These are phyloP conservation scores for Brassica balearica DNA, from an alignment of 441 rosid species.

Conservation along the genomic window DNA sequence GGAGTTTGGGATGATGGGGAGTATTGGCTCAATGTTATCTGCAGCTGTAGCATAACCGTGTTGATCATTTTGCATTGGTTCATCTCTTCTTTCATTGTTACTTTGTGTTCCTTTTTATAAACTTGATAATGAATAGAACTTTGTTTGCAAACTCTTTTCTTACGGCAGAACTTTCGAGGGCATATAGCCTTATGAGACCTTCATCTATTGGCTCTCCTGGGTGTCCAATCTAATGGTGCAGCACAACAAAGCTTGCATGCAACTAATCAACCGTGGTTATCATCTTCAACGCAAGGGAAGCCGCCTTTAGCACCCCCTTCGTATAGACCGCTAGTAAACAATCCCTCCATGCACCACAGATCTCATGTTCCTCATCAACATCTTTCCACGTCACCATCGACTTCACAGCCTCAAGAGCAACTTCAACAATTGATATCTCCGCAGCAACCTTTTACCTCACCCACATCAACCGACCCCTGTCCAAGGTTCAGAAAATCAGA, in stretches of 20 bases:
- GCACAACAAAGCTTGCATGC: conserved; percentile 64
- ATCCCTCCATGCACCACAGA: conserved; percentile 78
- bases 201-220: conserved; percentile 40
- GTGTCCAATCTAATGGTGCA: conserved; percentile 59
- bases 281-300: conserved; percentile 78
- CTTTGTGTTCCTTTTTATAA: neutral
- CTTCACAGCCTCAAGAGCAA: conserved; percentile 51
- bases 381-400: conserved; percentile 36
- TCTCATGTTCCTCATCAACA: conserved; percentile 67
- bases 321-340: conserved; percentile 64
- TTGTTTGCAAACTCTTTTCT: conserved; percentile 8
- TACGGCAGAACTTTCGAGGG: conserved; percentile 70
- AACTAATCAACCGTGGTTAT: conserved; percentile 79
- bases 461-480: conserved; percentile 59
- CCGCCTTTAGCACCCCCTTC: conserved; percentile 81
- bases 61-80: conserved; percentile 1
- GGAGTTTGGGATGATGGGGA: conserved; percentile 60
- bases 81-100: neutral
- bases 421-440: neutral
- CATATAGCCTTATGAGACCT: conserved; percentile 31
- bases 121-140: neutral
- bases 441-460: conserved; percentile 47
- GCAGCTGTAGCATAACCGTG: neutral
- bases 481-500: conserved; percentile 54
- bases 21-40: conserved; percentile 15